These are phyloP conservation scores for Pelargonium nanum DNA, from an alignment of 345 rosid genomes.

Conservation along the genomic window DNA sequence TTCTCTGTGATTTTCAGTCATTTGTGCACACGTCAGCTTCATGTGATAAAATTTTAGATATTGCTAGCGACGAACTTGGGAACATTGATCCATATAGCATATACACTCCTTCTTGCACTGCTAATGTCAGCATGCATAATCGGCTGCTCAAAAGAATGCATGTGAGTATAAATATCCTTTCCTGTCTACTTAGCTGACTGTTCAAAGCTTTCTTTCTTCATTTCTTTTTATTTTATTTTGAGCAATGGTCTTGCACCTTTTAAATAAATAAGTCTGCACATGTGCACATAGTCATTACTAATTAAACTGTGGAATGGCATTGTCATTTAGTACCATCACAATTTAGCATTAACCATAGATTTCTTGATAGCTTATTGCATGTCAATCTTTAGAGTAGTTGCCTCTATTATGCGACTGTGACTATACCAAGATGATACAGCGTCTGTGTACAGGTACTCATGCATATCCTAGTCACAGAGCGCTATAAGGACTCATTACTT, in stretches of 20 bases:
- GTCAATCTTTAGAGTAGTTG: too few species aligned
- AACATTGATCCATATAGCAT: conserved; percentile 84
- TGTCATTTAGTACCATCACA: neutral
- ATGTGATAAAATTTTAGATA: conserved; percentile 41
- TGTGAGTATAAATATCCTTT: conserved; percentile 28
- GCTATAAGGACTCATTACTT: neutral
- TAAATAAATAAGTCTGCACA: neutral
- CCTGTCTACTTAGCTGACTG: neutral
- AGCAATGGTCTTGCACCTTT: too few species aligned
- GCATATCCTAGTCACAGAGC: too few species aligned
- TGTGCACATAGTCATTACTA: too few species aligned
- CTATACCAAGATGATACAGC: neutral
- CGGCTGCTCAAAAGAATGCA: conserved; percentile 45
- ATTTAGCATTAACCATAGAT: neutral
- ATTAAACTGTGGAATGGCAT: too few species aligned
- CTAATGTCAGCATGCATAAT: conserved; percentile 41
- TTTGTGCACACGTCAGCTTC: conserved; percentile 56
- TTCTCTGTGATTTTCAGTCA: conserved; percentile 56
- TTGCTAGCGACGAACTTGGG: conserved; percentile 61
- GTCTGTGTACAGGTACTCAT: too few species aligned
- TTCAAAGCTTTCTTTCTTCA: neutral
- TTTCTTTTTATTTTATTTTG: neutral
- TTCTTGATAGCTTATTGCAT: neutral
- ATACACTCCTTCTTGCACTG: conserved; percentile 61
- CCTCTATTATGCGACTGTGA: neutral